Base-by-base conservation (phyloP, 2,329 filamentous ascomycete genomes). In the Hypoxylon sp. region DNA sequence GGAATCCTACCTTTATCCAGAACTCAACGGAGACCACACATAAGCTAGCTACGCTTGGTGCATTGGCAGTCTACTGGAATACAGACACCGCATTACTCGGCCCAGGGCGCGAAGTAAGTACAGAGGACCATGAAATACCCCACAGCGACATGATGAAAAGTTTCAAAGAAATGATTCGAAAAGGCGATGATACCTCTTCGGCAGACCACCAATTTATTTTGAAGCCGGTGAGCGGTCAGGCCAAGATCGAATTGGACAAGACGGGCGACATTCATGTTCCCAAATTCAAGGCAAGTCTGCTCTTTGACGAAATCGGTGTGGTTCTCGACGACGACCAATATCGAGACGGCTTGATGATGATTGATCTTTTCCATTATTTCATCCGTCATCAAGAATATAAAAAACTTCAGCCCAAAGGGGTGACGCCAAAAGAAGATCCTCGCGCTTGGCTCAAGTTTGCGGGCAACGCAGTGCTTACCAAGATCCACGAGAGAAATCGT, bases 291-390 rank as follows among this genome's bases (percentile, higher is more conserved):
- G 93, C 94, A 29, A 92, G 92, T 42, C 82, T 99, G 17, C 83
- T 98, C 1, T 99, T 99, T 74, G 95, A 99, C 77, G 97, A 99
- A 77, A 94, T 99, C 65, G 96, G 97, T 55, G 91, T 99, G 70
- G 93, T 98, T n/a, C 87, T 99, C 33, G 97, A 99, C 73, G 95
- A 99, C 72, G 90, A 98, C 72, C 96, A 99, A 79, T 99, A 99
- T 78, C 92, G 97, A 31, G 96, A 99, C 81, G 94, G 92, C 4
- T 83, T 99, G 65, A 99, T 99, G 96, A 92, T 99, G 84, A 92
- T 98, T 1, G 96, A 99, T 78, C 85, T 98, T 2, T 99, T 99
- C 83, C 96, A 99, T 80, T 98, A 97, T 81, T 99, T 98, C 80
- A 92, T 98, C 74, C 91, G 95, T 33, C 96, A 99, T 73, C 96